phyloP scores from a whole-genome alignment of 2,329 filamentous ascomycete species.

The Ampelomyces quisqualis region DNA sequence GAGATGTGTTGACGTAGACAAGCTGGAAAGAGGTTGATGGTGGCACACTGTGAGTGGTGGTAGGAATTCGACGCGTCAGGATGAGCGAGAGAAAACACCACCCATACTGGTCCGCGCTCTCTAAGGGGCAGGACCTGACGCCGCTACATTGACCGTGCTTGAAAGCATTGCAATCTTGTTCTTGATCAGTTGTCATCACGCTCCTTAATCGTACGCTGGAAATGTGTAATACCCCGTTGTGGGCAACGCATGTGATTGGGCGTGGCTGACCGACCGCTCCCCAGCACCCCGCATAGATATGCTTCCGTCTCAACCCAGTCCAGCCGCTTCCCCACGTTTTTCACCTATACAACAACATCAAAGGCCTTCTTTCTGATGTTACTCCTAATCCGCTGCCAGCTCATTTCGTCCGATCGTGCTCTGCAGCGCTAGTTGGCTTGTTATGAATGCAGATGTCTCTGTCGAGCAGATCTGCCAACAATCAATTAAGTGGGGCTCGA shows the following conservation, averaged over 20 bases:
- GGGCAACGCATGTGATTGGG: constrained; percentile 8
- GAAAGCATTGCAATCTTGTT: too few species aligned
- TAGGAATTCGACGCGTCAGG: too few species aligned
- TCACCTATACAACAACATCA: neutral
- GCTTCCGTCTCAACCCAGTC: constrained; percentile 3
- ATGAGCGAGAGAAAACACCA: too few species aligned
- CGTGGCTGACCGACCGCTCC: constrained; percentile 1
- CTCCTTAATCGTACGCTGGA: too few species aligned
- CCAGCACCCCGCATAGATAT: constrained; percentile 3
- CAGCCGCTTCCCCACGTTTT: constrained; percentile 4
- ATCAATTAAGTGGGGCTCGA: too few species aligned
- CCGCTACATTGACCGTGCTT: too few species aligned
- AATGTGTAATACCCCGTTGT: constrained; percentile 1
- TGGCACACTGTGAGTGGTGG: neutral
- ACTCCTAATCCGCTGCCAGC: constrained; percentile 7
- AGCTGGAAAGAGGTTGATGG: neutral
- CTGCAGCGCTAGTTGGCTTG: constrained; percentile 7
- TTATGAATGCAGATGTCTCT: constrained; percentile 24
- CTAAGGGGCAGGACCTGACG: too few species aligned
- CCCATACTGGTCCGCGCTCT: too few species aligned
- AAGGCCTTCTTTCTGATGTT: constrained; percentile 1
- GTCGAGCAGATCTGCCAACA: too few species aligned
- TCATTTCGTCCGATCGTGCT: constrained; percentile 11
- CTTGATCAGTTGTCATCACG: too few species aligned
- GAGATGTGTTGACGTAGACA: neutral